Percentiles rank a stretch among this genome's conserved stretches.
phyloP scores from a whole-genome alignment of 1,284 basidiomycete species.

The Malassezia equina region DNA sequence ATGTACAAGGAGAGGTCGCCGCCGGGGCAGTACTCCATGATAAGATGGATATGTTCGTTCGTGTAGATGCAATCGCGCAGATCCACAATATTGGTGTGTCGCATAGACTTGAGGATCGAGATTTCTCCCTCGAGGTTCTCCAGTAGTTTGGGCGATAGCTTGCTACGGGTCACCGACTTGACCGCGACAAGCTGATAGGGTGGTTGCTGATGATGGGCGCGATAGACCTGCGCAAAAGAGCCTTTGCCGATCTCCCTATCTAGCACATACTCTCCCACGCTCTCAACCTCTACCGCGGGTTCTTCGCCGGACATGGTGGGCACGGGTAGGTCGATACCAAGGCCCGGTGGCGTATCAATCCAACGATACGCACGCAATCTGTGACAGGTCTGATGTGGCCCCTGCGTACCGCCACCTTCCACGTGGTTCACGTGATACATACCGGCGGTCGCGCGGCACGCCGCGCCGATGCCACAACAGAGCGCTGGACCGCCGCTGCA shows the following conservation, averaged over 20 bases:
- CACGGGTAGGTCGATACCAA: not conserved
- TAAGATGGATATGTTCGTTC: conserved; percentile 84
- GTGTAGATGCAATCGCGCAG: conserved; percentile 87
- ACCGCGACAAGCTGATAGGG: conserved; percentile 61
- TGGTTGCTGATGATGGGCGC: conserved; percentile 56
- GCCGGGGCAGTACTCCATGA: conserved; percentile 94
- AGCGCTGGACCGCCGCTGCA: not conserved
- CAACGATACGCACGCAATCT: conserved; percentile 2
- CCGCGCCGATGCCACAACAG: not conserved
- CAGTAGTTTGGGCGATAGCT: conserved; percentile 79
- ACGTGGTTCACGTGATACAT: not conserved
- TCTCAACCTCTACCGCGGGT: conserved; percentile 20
- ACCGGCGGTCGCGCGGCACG: not conserved
- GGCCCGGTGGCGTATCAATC: not conserved
- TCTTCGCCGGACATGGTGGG: conserved; percentile 15
- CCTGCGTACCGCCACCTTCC: not conserved
- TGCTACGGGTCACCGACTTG: conserved; percentile 84
- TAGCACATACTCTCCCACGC: conserved; percentile 52
- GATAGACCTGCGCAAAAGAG: conserved; percentile 91
- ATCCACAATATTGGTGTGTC: conserved; percentile 84
- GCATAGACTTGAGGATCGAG: conserved; percentile 84
- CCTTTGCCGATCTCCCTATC: conserved; percentile 58
- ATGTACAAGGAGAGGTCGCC: conserved; percentile 94
- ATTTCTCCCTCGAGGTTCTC: conserved; percentile 97
- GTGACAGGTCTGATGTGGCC: conserved; percentile 4